Conservation (phyloP, 192 early-diverging fungal genomes). For the Coemansia sp. region DNA sequence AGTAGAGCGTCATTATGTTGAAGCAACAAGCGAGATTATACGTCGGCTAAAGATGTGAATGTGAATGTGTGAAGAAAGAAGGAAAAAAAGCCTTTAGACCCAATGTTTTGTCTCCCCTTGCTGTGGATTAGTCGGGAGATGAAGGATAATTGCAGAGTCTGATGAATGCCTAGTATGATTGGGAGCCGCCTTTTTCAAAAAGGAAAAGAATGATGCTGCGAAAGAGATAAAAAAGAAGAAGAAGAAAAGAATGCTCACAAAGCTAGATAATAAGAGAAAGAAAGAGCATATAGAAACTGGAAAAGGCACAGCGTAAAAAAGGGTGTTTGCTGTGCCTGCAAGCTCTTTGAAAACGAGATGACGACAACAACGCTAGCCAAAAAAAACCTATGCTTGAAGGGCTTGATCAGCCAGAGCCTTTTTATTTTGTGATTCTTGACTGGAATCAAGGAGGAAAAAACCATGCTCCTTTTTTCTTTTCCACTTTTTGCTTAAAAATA, state of each 20-base stretch:
- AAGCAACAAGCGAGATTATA: neutral
- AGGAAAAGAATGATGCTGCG: neutral
- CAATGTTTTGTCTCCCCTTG: too few relatives aligned
- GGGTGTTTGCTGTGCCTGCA: too few relatives aligned
- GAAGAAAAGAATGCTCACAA: neutral
- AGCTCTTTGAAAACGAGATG: too few relatives aligned
- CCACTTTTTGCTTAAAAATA: neutral
- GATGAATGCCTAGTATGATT: neutral
- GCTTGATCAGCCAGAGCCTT: too few relatives aligned
- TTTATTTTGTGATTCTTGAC: too few relatives aligned
- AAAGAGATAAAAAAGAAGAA: neutral
- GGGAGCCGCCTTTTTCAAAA: too few relatives aligned
- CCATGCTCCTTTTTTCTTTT: neutral
- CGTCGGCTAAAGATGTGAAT: neutral
- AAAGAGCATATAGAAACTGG: neutral
- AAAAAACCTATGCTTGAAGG: too few relatives aligned
- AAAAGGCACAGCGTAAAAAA: too few relatives aligned
- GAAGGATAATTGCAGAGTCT: neutral
- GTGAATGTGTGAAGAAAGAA: neutral
- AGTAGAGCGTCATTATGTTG: slow-evolving; percentile 55
- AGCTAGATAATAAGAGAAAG: neutral
- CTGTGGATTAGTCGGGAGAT: neutral
- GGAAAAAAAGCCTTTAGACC: too few relatives aligned
- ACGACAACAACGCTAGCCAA: too few relatives aligned
- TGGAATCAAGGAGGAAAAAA: too few relatives aligned